Evolutionary conservation across 2,329 filamentous ascomycete species (phyloP), one percentile per base, ranked within the genome.

Genomic region (Xylariales sp.): DNA sequence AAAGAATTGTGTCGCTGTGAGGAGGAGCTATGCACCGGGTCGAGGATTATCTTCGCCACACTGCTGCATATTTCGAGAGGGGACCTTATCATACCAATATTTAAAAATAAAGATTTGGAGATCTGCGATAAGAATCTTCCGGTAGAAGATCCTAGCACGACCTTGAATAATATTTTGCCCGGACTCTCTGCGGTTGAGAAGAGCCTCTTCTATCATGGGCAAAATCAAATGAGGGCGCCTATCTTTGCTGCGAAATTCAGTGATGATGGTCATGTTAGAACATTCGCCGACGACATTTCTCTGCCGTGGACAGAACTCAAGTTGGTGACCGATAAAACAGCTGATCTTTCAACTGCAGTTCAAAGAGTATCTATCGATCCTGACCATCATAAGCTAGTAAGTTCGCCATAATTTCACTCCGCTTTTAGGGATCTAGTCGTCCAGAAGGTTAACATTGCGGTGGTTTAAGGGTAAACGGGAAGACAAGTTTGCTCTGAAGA

Each of bases 31-130:
- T 46, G 44, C 14, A 44, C 44, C 12, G 44, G 44, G 33, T 40
- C 29, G 13, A 36, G 44, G 31, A 31, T 46, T 14, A 38, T 46
- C 6, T 33, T 46, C 28, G 44, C 41, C n/a, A 32, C 37, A 5
- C 18, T 44, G 12, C 13, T 44, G 16, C 32, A 21, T 19, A 35
- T 44, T 11, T 40, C 24, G 16, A 40, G 18, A 25, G 41, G 40
- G 20, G 18, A 29, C 20, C 17, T 24, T n/a, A 40, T 46, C 12
- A 13, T 24, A 6, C 11, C 8, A 5, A 12, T 19, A 20, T 37
- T 29, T 29, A n/a, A 33, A 14, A 20, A 17, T 24, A 16, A 13
- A 13, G 19, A 14, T 11, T 12, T 19, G 18, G 21, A 19, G 16
- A 14, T 34, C 18, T 34, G 32, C 14, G 32, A 34, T 24, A 20